Base-by-base conservation (phyloP, 805 yeast genomes). In the Starmerella riodocensis region DNA sequence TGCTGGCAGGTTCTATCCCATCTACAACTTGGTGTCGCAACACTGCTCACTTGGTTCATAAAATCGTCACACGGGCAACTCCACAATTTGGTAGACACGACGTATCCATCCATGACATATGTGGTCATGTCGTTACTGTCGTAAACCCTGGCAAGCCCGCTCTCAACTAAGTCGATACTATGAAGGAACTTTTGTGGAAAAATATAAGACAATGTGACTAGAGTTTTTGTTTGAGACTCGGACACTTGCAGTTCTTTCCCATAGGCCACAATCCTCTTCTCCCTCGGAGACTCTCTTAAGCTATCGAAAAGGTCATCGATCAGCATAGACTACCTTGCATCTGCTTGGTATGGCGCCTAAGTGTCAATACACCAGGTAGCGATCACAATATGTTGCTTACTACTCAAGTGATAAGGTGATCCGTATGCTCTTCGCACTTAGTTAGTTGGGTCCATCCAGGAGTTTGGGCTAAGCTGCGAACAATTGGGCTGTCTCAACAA, bases 121-220 rank as follows among this genome's bases (percentile, higher is more conserved):
- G 36, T 18, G 17, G 8, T 16, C 4, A 32, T 32, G 5, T 24
- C 20, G 3, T 25, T 26, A 21, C 19, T 33, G 2, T 20, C 21
- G 19, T 32, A 34, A 8, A 16, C 12, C 1, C 7, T 14, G 39
- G 50, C 47, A 4, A 25, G 34, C 22, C 42, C 41, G 3, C 18
- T 13, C 31, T 52, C 55, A 7, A 53, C 36, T 13, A 41, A 32
- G 6, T 44, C 47, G 22, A 53, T 12, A 8, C 55, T 56, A n/a
- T 22, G 36, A 2, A 41, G 33, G n/a, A 53, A 36, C 16, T 27
- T 18, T 6, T 39, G 29, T 1, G 55, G 55, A 20, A 50, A 46
- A 8, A 52, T 20, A 28, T 43, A 42, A 14, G 37, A 31, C 31
- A 53, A 41, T 6, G 47, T 38, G 7, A 49, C 51, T 12, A 53